Base-by-base conservation (phyloP, 257 asterid genomes). In the Solanum okadae region DNA sequence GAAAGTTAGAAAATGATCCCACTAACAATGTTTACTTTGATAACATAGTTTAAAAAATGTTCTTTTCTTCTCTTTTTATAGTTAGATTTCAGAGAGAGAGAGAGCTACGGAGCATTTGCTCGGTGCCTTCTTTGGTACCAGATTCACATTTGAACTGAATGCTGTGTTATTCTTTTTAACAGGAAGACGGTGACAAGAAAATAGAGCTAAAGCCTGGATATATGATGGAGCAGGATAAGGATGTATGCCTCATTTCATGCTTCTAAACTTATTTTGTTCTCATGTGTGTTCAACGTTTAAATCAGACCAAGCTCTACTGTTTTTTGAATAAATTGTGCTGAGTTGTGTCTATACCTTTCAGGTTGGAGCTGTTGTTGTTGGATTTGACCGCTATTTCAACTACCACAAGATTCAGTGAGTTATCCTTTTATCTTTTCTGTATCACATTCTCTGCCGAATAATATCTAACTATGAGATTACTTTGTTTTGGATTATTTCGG, bases 341-440 rank as follows among this genome's bases (percentile, higher is more conserved):
- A 76, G 65, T 87, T 46, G 86, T 37, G 44, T 67, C 71, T 86
- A 84, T 42, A 84, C 78, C 86, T 68, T 77, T 82, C 88, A 97
- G 99, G 99, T 97, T 84, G 99, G 99, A 79, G 99, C 99, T 29
- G 99, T 97, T 83, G 99, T 97, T 11, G 99, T 96, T 87, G 99
- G 99, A 86, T 97, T 97, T 88, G 99, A 97, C 89, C 99, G 99
- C 87, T 93, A 95, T 92, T 95, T 97, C 96, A 97, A 97, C 94
- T 97, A 97, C 86, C 95, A 91, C 98, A 97, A 97, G 86, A 91
- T 97, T 84, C 99, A 97, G 99, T 97, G 91, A 92, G 98, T 92
- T 90, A n/a, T 86, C 85, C 86, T 90, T 71, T 27, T 46, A 56
- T 15, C 29, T 67, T 71, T 46, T 33, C 31, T 40, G 56, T 8